These are phyloP conservation scores for Epichloe gansuensis DNA, from an alignment of 2,329 filamentous ascomycete genomes.

Conservation along the genomic window DNA sequence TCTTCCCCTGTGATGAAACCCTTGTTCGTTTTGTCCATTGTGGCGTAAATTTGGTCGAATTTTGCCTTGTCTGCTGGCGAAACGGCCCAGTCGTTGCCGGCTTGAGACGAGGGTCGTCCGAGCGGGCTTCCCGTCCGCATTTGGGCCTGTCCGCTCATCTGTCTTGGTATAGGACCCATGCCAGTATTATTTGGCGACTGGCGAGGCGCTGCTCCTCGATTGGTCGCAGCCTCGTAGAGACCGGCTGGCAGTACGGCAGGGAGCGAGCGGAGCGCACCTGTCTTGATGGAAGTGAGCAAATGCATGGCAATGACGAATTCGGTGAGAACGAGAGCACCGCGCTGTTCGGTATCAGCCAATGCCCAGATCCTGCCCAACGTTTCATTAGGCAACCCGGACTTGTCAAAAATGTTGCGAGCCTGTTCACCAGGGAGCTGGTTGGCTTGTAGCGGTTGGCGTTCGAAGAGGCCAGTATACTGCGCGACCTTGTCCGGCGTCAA, in stretches of 20 bases:
- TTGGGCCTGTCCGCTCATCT: conserved; percentile 61
- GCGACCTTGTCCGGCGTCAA: conserved; percentile 77
- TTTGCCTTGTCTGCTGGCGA: conserved; percentile 71
- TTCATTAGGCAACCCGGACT: conserved; percentile 80
- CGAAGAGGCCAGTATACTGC: conserved; percentile 83
- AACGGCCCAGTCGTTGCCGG: conserved; percentile 61
- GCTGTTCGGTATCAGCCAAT: conserved; percentile 83
- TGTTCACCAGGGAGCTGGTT: conserved; percentile 65
- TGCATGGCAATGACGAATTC: conserved; percentile 99
- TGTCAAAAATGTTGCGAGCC: conserved; percentile 91
- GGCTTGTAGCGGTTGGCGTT: conserved; percentile 70
- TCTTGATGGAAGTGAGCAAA: conserved; percentile 81
- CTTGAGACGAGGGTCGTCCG: conserved; percentile 34
- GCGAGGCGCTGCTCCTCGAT: conserved; percentile 39
- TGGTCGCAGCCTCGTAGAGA: conserved; percentile 79
- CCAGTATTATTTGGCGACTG: conserved; percentile 38
- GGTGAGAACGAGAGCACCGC: conserved; percentile 70
- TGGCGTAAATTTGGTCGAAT: conserved; percentile 77
- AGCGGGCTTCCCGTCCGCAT: conserved; percentile 49
- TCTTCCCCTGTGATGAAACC: conserved; percentile 89
- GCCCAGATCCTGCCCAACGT: conserved; percentile 92
- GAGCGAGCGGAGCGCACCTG: conserved; percentile 63
- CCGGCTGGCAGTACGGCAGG: conserved; percentile 71
- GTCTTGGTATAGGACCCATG: conserved; percentile 62
- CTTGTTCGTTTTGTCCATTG: conserved; percentile 65